Conservation (phyloP, 148 eudicot species). For the Rhododendron mucronatum region DNA sequence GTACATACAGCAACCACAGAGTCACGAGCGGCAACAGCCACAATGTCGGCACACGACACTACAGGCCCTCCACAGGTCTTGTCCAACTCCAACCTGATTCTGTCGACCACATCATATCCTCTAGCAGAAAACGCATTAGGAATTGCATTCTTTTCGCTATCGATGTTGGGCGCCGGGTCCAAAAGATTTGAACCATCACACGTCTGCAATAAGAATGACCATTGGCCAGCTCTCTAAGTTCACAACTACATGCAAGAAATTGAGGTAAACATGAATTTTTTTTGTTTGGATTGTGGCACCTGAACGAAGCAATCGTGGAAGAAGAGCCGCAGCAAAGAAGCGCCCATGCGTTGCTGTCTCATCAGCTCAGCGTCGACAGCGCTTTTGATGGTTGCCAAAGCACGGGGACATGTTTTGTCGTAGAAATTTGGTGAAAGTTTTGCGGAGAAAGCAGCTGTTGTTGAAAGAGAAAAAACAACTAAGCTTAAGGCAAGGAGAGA, state of each 20-base stretch:
- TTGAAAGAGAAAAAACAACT: not conserved
- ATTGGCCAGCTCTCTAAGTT: not conserved
- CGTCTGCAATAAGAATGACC: constrained; percentile 16
- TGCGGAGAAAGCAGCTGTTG: not conserved
- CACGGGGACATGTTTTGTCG: constrained; percentile 21
- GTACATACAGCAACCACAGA: constrained; percentile 24
- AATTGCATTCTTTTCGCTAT: constrained; percentile 22
- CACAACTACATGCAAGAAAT: not conserved
- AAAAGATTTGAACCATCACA: constrained; percentile 35
- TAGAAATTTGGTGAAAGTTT: constrained; percentile 20
- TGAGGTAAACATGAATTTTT: too few relatives aligned
- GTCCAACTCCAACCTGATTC: constrained; percentile 23
- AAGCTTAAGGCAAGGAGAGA: not conserved
- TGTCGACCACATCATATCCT: constrained; percentile 30
- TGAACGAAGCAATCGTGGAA: constrained; percentile 35
- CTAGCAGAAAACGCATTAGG: constrained; percentile 21
- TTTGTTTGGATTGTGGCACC: not conserved
- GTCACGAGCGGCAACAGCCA: constrained; percentile 39
- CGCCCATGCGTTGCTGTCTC: constrained; percentile 32
- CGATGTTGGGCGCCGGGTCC: constrained; percentile 20
- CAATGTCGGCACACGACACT: constrained; percentile 38
- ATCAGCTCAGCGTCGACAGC: constrained; percentile 16
- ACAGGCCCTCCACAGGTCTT: constrained; percentile 16
- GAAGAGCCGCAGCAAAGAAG: constrained; percentile 30
- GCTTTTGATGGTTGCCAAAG: constrained; percentile 28